These are phyloP conservation scores for Pythium guiyangense DNA, from an alignment of 352 stramenopile species.

Conservation along the genomic window DNA sequence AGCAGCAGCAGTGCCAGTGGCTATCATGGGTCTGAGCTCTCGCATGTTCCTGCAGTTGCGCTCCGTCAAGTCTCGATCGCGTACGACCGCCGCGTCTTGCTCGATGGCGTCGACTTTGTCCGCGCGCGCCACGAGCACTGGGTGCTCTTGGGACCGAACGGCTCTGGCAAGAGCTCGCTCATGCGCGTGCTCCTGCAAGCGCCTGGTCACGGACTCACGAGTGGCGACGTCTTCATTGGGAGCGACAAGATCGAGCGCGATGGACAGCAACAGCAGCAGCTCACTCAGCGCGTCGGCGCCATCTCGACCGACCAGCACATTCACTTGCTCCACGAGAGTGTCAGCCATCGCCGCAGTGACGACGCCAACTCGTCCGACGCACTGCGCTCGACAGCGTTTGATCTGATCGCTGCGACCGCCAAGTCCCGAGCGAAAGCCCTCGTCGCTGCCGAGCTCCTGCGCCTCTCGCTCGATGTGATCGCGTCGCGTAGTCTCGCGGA, in stretches of 20 bases:
- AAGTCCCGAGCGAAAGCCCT: constrained; percentile 23
- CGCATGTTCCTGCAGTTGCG: constrained; percentile 27
- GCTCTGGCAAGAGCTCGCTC: constrained; percentile 73
- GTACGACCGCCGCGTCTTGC: constrained; percentile 46
- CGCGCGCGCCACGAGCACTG: constrained; percentile 54
- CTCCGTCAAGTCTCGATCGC: constrained; percentile 53
- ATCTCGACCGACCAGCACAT: constrained; percentile 91
- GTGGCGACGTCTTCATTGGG: constrained; percentile 34
- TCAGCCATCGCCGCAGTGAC: constrained; percentile 9
- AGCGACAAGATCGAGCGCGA: constrained; percentile 9
- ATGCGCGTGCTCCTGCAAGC: constrained; percentile 70
- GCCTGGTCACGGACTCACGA: constrained; percentile 38
- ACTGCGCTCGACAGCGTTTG: constrained; percentile 17
- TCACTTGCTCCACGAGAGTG: constrained; percentile 48
- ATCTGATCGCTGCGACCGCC: constrained; percentile 41
- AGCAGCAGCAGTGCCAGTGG: too few species aligned
- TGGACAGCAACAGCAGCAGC: not conserved
- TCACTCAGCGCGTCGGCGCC: constrained; percentile 37
- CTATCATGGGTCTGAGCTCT: too few species aligned
- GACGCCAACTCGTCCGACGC: constrained; percentile 11
- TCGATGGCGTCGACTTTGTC: constrained; percentile 50
- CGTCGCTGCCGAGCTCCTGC: constrained; percentile 32
- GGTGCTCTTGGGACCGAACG: constrained; percentile 65
- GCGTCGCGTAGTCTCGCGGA: constrained; percentile 44
- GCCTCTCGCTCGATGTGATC: constrained; percentile 22